Base-by-base conservation (phyloP, 2,329 filamentous ascomycete species). In the Chaetomiaceae sp. region DNA sequence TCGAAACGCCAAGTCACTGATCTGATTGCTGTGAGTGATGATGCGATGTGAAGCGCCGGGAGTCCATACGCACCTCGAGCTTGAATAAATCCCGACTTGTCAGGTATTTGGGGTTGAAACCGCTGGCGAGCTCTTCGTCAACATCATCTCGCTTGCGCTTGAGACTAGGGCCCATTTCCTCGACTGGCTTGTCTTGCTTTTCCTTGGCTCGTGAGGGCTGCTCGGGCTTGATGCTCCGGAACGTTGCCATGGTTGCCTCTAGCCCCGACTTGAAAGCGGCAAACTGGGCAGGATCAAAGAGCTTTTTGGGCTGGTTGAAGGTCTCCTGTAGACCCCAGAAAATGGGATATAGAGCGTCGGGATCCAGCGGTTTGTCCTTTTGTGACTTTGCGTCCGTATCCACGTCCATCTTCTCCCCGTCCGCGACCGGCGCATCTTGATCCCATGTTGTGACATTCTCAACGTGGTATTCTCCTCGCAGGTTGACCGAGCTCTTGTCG, bases 61-160 rank as follows among this genome's bases (percentile, higher is more conserved):
- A 19, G 43, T n/a, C 5, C 35, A 19, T 40, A 60, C 69, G 50
- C 73, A 88, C 86, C 76, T 98, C 93, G 37, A 98, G 78, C 59
- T 94, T 88, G 65, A 99, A 99, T 1, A 99, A 73, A 63, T 98
- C 94, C 54, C 86, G 79, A 64, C 90, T 97, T n/a, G 93, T 99
- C 15, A 99, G 76, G 63, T 98, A 99, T 62, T 97, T 98, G 1
- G 94, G 91, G 59, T 98, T 98, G 68, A 95, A 97, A 19, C 79
- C 83, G 60, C 81, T 84, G 19, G 81, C 75, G 41, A 83, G 69
- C 50, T 84, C 82, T 45, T 79, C 76, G 40, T 78, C 73, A 7
- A 79, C 78, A 42, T 79, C 74, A 22, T 68, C 68, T 34, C 77
- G 73, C 64, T 90, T 94, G 47, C 88, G 79, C 66, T 90, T 95